Conservation (phyloP, 768 basidiomycete species). For the Trichaptum fuscoviolaceum region DNA sequence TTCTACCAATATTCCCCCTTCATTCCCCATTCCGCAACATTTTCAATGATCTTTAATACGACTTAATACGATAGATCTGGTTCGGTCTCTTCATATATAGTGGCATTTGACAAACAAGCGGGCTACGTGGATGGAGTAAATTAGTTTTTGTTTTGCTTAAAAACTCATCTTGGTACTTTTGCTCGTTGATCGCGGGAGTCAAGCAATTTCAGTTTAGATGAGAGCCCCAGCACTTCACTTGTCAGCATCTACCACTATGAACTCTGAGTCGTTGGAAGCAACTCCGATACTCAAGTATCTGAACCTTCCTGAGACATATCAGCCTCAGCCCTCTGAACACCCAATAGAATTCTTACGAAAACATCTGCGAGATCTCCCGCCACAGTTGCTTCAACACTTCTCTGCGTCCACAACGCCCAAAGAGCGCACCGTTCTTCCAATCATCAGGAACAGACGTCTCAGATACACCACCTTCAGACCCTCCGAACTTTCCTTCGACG, state of each 20-base stretch:
- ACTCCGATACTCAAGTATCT: constrained; percentile 41
- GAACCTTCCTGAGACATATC: constrained; percentile 51
- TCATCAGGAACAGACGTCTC: constrained; percentile 69
- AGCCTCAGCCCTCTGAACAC: constrained; percentile 50
- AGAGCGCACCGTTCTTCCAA: constrained; percentile 55
- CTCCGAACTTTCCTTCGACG: constrained; percentile 45
- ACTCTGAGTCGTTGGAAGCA: constrained; percentile 10
- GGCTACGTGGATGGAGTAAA: too few species aligned
- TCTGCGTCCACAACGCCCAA: constrained; percentile 47
- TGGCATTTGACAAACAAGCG: too few species aligned
- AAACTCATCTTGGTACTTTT: too few species aligned
- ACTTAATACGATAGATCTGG: not conserved
- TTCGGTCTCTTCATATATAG: too few species aligned
- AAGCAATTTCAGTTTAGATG: not conserved
- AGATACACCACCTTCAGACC: constrained; percentile 55
- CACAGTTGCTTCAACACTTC: constrained; percentile 47
- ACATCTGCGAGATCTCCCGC: constrained; percentile 62
- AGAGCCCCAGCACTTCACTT: not conserved
- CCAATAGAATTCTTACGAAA: constrained; percentile 60
- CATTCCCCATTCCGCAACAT: not conserved
- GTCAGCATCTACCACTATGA: not conserved
- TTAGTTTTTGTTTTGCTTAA: too few species aligned
- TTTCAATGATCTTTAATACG: not conserved
- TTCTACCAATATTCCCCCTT: not conserved
- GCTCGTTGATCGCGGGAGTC: not conserved